Evolutionary conservation across 495 filamentous ascomycete genomes (phyloP).

Genomic region (Trichoderma gamsii): DNA sequence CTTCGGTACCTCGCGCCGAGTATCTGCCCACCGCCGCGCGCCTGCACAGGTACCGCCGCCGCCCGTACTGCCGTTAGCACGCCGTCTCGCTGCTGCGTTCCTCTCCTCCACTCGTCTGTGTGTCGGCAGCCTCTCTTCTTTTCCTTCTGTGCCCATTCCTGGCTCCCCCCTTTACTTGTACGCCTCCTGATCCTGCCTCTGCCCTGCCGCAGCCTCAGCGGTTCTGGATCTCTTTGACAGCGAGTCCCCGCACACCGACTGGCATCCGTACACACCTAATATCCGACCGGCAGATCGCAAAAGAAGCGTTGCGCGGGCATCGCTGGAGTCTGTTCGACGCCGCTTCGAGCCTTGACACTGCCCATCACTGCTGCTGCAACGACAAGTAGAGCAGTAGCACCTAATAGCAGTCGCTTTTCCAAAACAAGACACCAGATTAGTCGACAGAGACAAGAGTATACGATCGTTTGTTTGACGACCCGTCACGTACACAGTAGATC

Average conservation of each 20-base stretch:
- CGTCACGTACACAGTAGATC: background rate
- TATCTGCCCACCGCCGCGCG: background rate
- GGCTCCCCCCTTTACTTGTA: background rate
- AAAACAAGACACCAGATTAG: background rate
- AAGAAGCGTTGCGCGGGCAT: background rate
- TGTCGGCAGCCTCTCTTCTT: constrained; percentile 11
- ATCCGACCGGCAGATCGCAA: constrained; percentile 6
- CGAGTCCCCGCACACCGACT: constrained; percentile 12
- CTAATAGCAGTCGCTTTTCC: background rate
- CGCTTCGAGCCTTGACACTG: background rate
- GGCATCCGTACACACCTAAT: background rate
- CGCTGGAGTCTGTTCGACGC: background rate
- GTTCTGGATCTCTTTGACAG: background rate
- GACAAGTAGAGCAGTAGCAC: too few species aligned
- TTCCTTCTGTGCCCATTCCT: background rate
- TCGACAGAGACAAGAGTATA: background rate
- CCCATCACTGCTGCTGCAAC: background rate
- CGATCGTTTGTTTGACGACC: background rate
- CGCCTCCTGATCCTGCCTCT: constrained; percentile 10
- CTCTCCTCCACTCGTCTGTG: background rate
- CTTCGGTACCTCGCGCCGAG: background rate
- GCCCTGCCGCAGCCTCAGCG: constrained; percentile 8
- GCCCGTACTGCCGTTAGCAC: background rate
- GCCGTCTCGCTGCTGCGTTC: background rate
- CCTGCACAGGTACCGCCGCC: background rate